These are phyloP conservation scores for Lichtheimia hyalospora DNA, from an alignment of 371 early-diverging fungal species.

Conservation along the genomic window DNA sequence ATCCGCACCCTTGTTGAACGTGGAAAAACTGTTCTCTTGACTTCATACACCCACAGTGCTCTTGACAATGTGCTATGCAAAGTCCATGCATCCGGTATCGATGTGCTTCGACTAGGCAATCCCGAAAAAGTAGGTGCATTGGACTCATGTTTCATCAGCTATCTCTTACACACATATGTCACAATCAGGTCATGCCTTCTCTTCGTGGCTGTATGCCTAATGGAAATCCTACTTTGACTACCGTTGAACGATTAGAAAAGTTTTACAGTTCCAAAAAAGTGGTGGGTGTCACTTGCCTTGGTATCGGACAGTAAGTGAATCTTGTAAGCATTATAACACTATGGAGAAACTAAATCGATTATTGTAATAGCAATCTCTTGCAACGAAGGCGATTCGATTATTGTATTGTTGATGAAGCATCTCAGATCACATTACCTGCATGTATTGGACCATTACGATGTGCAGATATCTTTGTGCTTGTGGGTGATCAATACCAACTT, in stretches of 20 bases:
- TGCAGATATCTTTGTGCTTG: slow-evolving; percentile 88
- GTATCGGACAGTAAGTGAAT: slow-evolving; percentile 74
- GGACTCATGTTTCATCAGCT: too few relatives aligned
- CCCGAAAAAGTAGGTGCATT: slow-evolving; percentile 49
- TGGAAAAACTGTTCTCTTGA: slow-evolving; percentile 84
- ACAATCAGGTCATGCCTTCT: slow-evolving; percentile 42
- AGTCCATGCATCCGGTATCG: slow-evolving; percentile 57
- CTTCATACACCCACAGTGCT: slow-evolving; percentile 96
- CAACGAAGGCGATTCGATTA: slow-evolving; percentile 87
- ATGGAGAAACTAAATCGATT: background rate
- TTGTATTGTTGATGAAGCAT: slow-evolving; percentile 99
- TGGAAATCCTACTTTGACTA: slow-evolving; percentile 35
- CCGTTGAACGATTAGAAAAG: slow-evolving; percentile 57
- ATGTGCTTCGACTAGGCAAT: slow-evolving; percentile 77
- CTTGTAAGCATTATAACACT: background rate
- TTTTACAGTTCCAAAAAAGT: slow-evolving; percentile 64
- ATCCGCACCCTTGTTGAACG: slow-evolving; percentile 69
- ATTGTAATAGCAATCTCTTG: slow-evolving; percentile 51
- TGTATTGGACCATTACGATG: slow-evolving; percentile 91
- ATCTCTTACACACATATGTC: background rate
- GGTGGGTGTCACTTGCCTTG: slow-evolving; percentile 90
- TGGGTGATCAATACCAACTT: slow-evolving; percentile 98
- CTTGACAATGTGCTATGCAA: slow-evolving; percentile 94
- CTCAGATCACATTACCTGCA: slow-evolving; percentile 95
- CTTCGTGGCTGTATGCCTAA: slow-evolving; percentile 55